Evolutionary conservation across 176 grass and related monocot species (phyloP), one percentile per base, ranked within the genome.

Genomic region (Oryza punctata): DNA sequence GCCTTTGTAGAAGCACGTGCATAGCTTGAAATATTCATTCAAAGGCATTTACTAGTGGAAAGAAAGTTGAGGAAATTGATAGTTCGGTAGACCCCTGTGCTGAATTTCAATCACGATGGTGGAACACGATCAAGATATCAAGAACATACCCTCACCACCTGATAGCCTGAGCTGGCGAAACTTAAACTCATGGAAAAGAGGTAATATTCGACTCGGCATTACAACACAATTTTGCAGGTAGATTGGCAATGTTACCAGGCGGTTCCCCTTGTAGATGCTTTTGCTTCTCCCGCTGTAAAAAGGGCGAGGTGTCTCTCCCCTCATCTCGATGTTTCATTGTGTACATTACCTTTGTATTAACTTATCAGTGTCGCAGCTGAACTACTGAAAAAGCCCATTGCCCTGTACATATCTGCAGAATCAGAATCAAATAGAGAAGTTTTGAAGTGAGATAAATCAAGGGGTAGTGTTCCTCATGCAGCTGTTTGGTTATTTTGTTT

Each of bases 201-300:
- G 18, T 73, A 14, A 33, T 65, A 65, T 63, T 28, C 11, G 10
- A 83, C 50, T 47, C 14, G 30, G 63, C 21, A 24, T 84, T 75
- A 75, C 63, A 69, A 30, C 63, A 80, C 86, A 88, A 60, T 88
- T 91, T 91, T 88, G 90, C 90, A 85, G 86, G 47, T 88, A 85
- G 66, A 81, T 73, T 81, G 71, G 37, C 40, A 63, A 46, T 41
- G 57, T 79, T 80, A 24, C 30, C 1, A 13, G 69, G 41, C 19
- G 37, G 47, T 84, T 70, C 63, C 41, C 37, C 69, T 49, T 74
- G 80, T 79, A 87, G 80, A 75, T 75, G 76, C 45, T 83, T 83
- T 49, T 46, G 6, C 30, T 79, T 76, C 27, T 69, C 64, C 26
- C 54, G 24, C 29, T 46, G 74, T 35, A 7, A 82, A 73, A 47